Conservation (phyloP, 1,284 basidiomycete genomes). For the Puccinia triticina region DNA sequence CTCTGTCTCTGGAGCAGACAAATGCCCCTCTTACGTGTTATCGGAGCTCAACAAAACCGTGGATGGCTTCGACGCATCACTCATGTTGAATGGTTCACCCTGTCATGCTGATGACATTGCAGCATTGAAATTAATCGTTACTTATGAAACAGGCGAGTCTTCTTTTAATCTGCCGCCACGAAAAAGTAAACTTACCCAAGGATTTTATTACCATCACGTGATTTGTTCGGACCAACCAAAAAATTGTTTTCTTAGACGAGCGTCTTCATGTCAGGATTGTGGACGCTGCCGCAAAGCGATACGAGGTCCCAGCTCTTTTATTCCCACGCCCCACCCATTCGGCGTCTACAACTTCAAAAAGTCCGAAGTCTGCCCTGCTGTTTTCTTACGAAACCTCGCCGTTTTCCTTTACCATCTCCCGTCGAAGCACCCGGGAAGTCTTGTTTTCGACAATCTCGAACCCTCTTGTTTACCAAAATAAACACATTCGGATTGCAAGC, state of each 20-base stretch:
- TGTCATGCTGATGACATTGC: conserved; percentile 16
- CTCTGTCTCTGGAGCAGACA: conserved; percentile 23
- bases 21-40: conserved; percentile 12
- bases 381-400: conserved; percentile 49
- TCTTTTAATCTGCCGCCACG: not conserved
- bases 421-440: conserved; percentile 47
- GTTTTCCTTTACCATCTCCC: conserved; percentile 49
- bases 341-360: not conserved
- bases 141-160: conserved; percentile 16
- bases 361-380: conserved; percentile 32
- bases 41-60: not conserved
- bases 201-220: not conserved
- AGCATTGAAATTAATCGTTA: not conserved
- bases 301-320: conserved; percentile 54
- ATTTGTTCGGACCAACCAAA: not conserved
- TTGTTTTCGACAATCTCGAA: conserved; percentile 44
- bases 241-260: not conserved
- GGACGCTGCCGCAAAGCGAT: conserved; percentile 27
- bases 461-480: conserved; percentile 46
- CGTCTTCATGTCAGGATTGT: conserved; percentile 30
- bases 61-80: conserved; percentile 1
- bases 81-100: not conserved
- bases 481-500: conserved; percentile 49
- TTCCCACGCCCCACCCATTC: conserved; percentile 15
- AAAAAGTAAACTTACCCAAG: not conserved